Conservation (phyloP, 495 filamentous ascomycete species). For the Penicillium nucicola region DNA sequence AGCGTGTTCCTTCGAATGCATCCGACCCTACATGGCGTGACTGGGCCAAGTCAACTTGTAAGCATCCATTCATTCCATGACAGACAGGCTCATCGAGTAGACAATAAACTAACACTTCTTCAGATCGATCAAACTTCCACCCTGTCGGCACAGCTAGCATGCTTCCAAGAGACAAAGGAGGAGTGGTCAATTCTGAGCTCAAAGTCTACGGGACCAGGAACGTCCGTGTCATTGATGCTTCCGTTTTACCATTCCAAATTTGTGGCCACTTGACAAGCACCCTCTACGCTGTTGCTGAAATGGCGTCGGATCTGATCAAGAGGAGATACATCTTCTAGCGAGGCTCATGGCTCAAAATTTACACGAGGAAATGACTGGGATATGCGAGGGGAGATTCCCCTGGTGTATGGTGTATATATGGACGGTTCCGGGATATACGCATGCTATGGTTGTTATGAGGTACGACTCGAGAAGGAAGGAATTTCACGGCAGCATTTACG, state of each 20-base stretch:
- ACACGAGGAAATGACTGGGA: too few relatives aligned
- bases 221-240: conserved; percentile 52
- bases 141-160: conserved; percentile 51
- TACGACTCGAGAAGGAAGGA: too few relatives aligned
- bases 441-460: too few relatives aligned
- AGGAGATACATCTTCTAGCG: conserved; percentile 14
- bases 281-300: conserved; percentile 60
- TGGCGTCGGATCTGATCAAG: conserved; percentile 42
- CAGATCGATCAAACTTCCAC: conserved; percentile 37
- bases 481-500: too few relatives aligned
- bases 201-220: conserved; percentile 47
- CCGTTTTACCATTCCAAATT: conserved; percentile 55
- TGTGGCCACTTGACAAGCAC: conserved; percentile 49
- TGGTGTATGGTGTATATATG: too few relatives aligned
- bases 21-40: conserved; percentile 11
- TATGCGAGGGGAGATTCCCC: too few relatives aligned
- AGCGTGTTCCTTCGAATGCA: conserved; percentile 13
- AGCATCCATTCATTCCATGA: conserved; percentile 15
- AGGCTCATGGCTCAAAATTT: too few relatives aligned
- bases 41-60: conserved; percentile 22
- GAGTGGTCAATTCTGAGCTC: conserved; percentile 41
- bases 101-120: conserved; percentile 11
- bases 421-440: too few relatives aligned
- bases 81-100: background rate
- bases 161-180: conserved; percentile 52